A percentile compares a stretch with the other conserved stretches of the same genome.
Evolutionary conservation across 345 rosid genomes (phyloP).

Genomic region (Pistacia integerrima): DNA sequence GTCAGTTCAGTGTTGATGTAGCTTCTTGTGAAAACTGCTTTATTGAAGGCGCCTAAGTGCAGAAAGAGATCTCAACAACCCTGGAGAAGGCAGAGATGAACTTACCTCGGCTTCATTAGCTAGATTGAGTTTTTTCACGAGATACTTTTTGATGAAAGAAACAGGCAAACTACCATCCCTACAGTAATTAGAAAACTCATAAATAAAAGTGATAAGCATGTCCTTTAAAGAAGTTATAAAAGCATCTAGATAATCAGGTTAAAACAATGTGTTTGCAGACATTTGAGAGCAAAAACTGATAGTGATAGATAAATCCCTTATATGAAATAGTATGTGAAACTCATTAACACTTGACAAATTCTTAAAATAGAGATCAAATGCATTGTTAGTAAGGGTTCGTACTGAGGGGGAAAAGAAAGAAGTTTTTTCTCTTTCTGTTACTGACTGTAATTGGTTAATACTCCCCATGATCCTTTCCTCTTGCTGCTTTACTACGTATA

Average conservation of each 20-base stretch:
- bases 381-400: too few species aligned
- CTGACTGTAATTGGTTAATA: too few species aligned
- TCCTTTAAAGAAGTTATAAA: not conserved
- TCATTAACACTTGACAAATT: too few species aligned
- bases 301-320: not conserved
- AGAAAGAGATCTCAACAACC: too few species aligned
- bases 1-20: not conserved
- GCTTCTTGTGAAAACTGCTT: not conserved
- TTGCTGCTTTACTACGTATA: too few species aligned
- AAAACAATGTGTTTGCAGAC: not conserved
- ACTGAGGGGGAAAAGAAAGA: too few species aligned
- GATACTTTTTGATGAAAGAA: slow-evolving; percentile 39
- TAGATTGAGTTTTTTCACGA: slow-evolving; percentile 41
- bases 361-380: too few species aligned
- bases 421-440: too few species aligned
- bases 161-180: slow-evolving; percentile 49
- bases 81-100: not conserved
- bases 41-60: not conserved
- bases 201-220: not conserved
- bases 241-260: not conserved
- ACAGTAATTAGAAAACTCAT: not conserved
- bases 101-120: slow-evolving; percentile 48
- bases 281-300: not conserved
- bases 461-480: too few species aligned
- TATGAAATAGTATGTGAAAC: too few species aligned